Evolutionary conservation across 192 early-diverging fungal genomes (phyloP), one percentile per base, ranked within the genome.

Genomic region (Backusella morwellensis): DNA sequence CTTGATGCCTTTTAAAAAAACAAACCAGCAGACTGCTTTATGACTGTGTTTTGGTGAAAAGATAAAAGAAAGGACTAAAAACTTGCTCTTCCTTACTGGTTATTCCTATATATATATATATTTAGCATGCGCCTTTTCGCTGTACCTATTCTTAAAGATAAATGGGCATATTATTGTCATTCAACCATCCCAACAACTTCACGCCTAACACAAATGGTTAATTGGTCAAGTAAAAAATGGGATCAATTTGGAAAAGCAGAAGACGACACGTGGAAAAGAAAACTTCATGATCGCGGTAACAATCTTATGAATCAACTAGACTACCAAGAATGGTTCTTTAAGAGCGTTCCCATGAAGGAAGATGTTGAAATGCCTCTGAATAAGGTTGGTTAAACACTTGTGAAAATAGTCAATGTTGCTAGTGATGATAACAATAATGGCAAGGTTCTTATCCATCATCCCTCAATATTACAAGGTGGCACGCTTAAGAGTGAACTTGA

Each of bases 321-420:
- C 75, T 89, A 93, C 74, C 85, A 86, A 38, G 93, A 95, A 82
- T 91, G 87, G 63, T 95, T 95, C 80, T 78, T 95, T 32, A 95
- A 95, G 73, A 86, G 85, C 36, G 80, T 95, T 6, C 92, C 92
- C 32, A 82, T 79, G 15, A 90, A 88, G 59, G 82, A 84, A 42
- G 81, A 84, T 73, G 29, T 84, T 12, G 76, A 80, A 70, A 69
- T 71, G 34, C 59, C 77, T 6, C 34, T 78, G 26, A 67, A 63
- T 21, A 50, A 32, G 77, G 72, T 74, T 63, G 56, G 23, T 63
- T 63, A 29, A 7, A 63, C 9, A 21, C 1, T 19, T 6, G 14
- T 56, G 21, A 56, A 12, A 23, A 59, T 26, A 9, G 54, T 56
- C 8, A 21, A 56, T 21, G 0, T 7, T 3, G 8, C 19, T 6